A percentile compares a stretch with the other conserved stretches of the same genome.
Evolutionary conservation across 2,329 filamentous ascomycete genomes (phyloP).

Genomic region (Cercospora nicotianae): DNA sequence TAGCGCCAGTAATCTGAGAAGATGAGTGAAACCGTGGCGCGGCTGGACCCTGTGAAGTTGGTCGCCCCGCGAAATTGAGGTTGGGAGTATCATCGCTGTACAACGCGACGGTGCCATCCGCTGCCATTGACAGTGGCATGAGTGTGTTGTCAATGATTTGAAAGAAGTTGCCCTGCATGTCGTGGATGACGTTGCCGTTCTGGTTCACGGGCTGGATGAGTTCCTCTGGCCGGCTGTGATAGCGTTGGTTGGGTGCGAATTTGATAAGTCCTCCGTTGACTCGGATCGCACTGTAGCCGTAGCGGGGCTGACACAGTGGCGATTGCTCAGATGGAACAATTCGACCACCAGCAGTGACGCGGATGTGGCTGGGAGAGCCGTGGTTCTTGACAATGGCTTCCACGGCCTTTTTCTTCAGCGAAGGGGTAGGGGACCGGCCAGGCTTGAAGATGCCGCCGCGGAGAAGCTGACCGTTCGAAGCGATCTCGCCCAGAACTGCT

Average conservation of each 20-base stretch:
- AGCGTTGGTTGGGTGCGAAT: constrained; percentile 39
- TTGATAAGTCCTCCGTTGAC: constrained; percentile 42
- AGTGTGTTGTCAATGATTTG: constrained; percentile 42
- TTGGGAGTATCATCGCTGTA: constrained; percentile 42
- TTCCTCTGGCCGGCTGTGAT: constrained; percentile 29
- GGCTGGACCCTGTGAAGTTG: not conserved
- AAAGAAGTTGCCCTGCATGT: constrained; percentile 38
- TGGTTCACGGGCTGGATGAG: constrained; percentile 33
- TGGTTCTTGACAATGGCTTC: constrained; percentile 54
- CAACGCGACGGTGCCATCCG: constrained; percentile 38
- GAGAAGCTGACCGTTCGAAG: constrained; percentile 36
- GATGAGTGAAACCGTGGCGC: not conserved
- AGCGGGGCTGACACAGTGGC: constrained; percentile 42
- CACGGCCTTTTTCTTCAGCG: constrained; percentile 52
- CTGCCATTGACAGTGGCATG: constrained; percentile 35
- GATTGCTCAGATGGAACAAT: constrained; percentile 52
- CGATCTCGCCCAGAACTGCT: constrained; percentile 38
- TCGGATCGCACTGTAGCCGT: constrained; percentile 42
- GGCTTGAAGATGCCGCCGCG: constrained; percentile 27
- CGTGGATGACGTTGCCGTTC: constrained; percentile 42
- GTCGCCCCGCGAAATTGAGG: constrained; percentile 31
- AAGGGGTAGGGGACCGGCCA: constrained; percentile 50
- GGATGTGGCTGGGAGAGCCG: constrained; percentile 52
- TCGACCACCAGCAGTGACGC: constrained; percentile 54
- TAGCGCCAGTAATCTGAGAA: not conserved